Evolutionary conservation across 2,329 filamentous ascomycete species (phyloP), one percentile per base, ranked within the genome.

Genomic region (Epichloe uncinata): DNA sequence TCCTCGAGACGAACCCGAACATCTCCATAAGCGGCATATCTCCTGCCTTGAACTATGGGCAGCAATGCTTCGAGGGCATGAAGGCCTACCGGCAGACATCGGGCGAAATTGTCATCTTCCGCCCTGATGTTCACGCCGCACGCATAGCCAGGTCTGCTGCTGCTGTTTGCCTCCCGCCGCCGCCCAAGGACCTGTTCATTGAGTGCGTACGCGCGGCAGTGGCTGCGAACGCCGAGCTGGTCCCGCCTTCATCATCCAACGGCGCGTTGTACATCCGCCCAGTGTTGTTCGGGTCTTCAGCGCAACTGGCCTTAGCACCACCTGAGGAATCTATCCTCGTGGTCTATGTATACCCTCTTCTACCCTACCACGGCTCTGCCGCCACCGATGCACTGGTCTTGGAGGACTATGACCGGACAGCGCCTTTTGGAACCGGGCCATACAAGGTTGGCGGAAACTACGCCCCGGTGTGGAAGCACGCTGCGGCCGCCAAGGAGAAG

Each of bases 401-500:
- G 1, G 82, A 86, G 58, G 74, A 82, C 47, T 86, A 85, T 60
- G 82, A 86, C 58, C 78, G 82, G 26, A 74, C 80, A 0, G 82
- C 82, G 3, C 82, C 82, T 0, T 70, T 78, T 51, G 82, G 82
- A 0, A 84, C 79, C 0, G 82, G 82, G 0, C 73, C 71, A 11
- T 81, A 78, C 5, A 86, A 86, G 63, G 69, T 85, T 2, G 82
- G 82, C 5, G 82, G 82, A 2, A 86, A 86, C 62, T 85, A 85
- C 60, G 81, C 81, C 5, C 81, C 82, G 3, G 81, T 85, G 1
- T 78, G 79, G 63, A 80, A 74, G 48, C 79, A 81, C 51, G 74
- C 73, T 48, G 82, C 82, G 51, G 74, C 73, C 49, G 82, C 82
- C 1, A 72, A 75, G 46, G 69, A 70, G 16, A 72, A 77, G 46